Evolutionary conservation across 306 rosid species (phyloP), one percentile per base, ranked within the genome.

Genomic region (Mimosa bimucronata): DNA sequence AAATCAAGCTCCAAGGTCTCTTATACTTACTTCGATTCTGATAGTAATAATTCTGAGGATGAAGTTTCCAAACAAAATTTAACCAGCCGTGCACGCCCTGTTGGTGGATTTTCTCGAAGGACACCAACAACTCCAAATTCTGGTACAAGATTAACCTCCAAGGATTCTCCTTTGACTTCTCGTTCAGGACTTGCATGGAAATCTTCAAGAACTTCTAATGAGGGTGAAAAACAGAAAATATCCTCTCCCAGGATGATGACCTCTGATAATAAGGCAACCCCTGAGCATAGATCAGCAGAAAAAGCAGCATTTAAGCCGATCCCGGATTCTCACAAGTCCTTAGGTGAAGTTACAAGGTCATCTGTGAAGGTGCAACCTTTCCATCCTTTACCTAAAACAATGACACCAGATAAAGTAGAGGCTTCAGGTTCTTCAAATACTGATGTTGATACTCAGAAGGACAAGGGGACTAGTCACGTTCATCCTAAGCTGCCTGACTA

Each of bases 401-500:
- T 12, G 65, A 60, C 62, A 80, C 25, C 85, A 55, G 74, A 52
- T 67, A 79, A 42, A 64, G 38, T 53, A 23, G 87, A 75, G 74
- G 61, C 87, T 84, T 75, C 83, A 5, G 61, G 40, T 29, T 61
- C 83, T 37, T 18, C 85, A 25, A 77, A 67, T 52, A 15, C 75
- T 9, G 61, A 55, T 7, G 66, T 44, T 34, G 79, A 78, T 80
- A 13, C 66, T 44, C 55, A 81, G 5, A 79, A 72, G 62, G 87
- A 80, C 73, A 85, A 65, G 64, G 79, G 88, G 4, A 7, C 26
- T 48, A 73, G 84, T 74, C 94, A 90, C 64, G 92, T 90, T 73
- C 94, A 90, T 79, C 94, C 92, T 9, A 90, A 88, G 79, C 94
- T 90, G 74, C 94, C 94, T 0, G 91, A 90, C 78, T 85, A 83